A percentile compares a stretch with the other conserved stretches of the same genome.
phyloP scores from a whole-genome alignment of 495 filamentous ascomycete species.

The Penicillium fimorum region DNA sequence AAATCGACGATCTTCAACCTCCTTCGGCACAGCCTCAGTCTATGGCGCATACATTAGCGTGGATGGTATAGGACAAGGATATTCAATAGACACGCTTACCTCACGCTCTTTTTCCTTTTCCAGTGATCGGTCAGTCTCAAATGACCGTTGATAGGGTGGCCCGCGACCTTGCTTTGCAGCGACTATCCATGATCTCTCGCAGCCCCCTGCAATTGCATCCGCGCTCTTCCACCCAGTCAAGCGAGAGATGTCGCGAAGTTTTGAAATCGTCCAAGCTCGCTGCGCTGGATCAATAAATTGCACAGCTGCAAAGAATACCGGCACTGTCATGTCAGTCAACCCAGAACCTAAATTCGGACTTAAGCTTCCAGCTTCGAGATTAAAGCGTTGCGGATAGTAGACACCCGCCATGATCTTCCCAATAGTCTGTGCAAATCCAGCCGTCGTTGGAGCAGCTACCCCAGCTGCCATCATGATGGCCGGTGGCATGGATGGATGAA shows the following conservation, averaged over 20 bases:
- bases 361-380: conserved; percentile 54
- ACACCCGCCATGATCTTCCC: conserved; percentile 81
- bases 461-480: conserved; percentile 82
- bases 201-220: conserved; percentile 74
- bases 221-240: conserved; percentile 87
- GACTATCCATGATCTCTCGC: conserved; percentile 78
- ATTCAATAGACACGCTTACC: conserved; percentile 16
- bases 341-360: conserved; percentile 80
- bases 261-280: conserved; percentile 70
- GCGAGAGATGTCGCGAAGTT: conserved; percentile 70
- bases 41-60: conserved; percentile 13
- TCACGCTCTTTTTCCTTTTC: conserved; percentile 8
- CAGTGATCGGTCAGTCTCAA: conserved; percentile 25
- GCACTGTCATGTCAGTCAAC: conserved; percentile 74
- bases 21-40: conserved; percentile 25
- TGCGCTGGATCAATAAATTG: conserved; percentile 72
- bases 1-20: conserved; percentile 51
- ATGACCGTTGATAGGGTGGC: conserved; percentile 63
- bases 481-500: conserved; percentile 87
- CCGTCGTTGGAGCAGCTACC: conserved; percentile 67
- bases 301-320: conserved; percentile 82
- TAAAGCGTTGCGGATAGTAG: conserved; percentile 59
- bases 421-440: conserved; percentile 65
- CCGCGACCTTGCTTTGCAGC: conserved; percentile 69
- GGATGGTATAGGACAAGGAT: background rate